Evolutionary conservation across 176 grass and related monocot genomes (phyloP), one percentile per base, ranked within the genome.

Genomic region (Carex kokanica): DNA sequence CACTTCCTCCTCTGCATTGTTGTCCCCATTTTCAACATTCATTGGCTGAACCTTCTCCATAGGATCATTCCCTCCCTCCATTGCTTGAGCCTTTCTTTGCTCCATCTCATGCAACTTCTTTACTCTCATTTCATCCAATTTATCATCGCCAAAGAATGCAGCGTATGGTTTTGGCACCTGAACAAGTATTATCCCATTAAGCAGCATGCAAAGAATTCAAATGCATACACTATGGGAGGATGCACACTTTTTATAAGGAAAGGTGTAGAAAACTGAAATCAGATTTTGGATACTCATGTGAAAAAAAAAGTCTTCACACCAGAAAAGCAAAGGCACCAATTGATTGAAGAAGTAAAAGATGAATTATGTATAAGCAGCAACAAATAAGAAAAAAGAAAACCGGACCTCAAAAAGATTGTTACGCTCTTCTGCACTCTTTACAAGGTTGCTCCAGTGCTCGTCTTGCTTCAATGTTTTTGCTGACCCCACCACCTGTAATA

Each of bases 401-500:
- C 38, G 54, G 40, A 94, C 95, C 92, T 93, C 85, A 70, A 89
- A 90, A 74, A 85, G 91, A 64, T 74, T 38, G 16, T 77, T 78
- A 57, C 90, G 80, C 20, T 94, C 95, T 93, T 90, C 92, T 63
- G 95, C 92, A 83, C 89, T 98, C 47, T 88, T 87, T 8, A 98
- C 89, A 78, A 98, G 89, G 78, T 91, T 98, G 69, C 85, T 86
- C 95, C 95, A 94, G 83, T 98, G 95, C 70, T 91, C 63, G 80
- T 98, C 92, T 90, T 93, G 84, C 78, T 88, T 85, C 87, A 98
- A 78, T 27, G 95, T 94, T 82, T 91, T 93, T 81, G 92, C 89
- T 25, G 95, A 98, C 80, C 92, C 94, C 24, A 94, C 90, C 29
- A 97, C 94, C 94, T 97, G 81, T 15, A 24, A 32, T 51, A 32